Base-by-base conservation (phyloP, 2,329 filamentous ascomycete genomes). In the Trichophyton simii region DNA sequence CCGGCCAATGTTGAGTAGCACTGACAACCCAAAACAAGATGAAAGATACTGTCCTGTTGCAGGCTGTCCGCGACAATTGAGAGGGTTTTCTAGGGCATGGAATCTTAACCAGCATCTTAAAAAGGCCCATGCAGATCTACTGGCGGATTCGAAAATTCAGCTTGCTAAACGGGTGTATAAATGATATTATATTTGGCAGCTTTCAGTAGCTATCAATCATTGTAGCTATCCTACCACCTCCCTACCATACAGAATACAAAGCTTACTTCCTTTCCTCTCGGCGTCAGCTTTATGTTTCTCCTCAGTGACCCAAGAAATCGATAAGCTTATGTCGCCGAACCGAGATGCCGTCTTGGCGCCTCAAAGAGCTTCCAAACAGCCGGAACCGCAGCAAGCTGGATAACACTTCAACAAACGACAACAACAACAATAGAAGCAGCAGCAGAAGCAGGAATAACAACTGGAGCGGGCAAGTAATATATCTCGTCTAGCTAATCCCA, bases 91-190 rank as follows among this genome's bases (percentile, higher is more conserved):
- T 1, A 68, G 73, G 13, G 67, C 60, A 13, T 74, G 73, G 72
- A 75, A 75, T 63, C 65, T 74, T 22, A 72, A 73, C 61, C 64
- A 70, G 34, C 73, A 75, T 64, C 55, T 75, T 60, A 70, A 70
- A 62, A 69, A 65, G 7, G 66, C 70, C 54, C 73, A 75, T 65
- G 67, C 68, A 7, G 59, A 59, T 55, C 28, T 55, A 11, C 25
- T 55, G 8, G 50, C 50, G 34, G 50, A 55, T 15, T 55, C 50
- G 4, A 55, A 55, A 28, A 11, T 55, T 15, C 28, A 55, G 28
- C 50, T 55, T 18, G 28, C 18, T 2, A 34, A 55, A n/a, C 25
- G 50, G 6, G 50, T 36, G 11, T 36, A 55, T 36, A 55, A 55
- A 55, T 55, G 31, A 55, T 2, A 28, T 28, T 13, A 38, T 11